These are phyloP conservation scores for Eimeria sp. DNA, from an alignment of 169 alveolate genomes.

Conservation along the genomic window DNA sequence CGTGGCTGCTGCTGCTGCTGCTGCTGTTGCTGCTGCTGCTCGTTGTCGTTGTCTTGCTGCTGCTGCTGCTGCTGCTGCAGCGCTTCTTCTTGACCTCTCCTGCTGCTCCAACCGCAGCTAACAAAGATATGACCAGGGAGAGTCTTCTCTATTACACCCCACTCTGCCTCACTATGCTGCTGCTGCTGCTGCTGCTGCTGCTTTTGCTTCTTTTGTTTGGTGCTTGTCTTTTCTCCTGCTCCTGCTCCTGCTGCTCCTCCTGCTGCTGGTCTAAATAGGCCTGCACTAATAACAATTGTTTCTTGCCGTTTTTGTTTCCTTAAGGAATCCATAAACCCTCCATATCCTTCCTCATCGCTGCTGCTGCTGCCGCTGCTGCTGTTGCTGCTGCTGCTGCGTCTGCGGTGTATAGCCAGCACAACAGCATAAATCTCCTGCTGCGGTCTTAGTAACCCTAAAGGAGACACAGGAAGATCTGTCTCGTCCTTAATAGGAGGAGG, in stretches of 20 bases:
- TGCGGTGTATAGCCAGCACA: background rate
- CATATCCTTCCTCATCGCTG: background rate
- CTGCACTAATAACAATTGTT: background rate
- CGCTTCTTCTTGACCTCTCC: constrained; percentile 10
- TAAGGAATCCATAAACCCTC: background rate
- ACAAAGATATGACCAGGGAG: constrained; percentile 27
- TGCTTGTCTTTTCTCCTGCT: background rate
- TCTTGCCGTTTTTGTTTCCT: background rate
- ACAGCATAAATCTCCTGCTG: background rate
- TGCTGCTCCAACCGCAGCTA: constrained; percentile 48
- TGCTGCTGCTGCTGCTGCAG: constrained; percentile 8
- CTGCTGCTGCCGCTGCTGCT: constrained; percentile 21
- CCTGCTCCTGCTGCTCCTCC: constrained; percentile 28
- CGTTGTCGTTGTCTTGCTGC: background rate
- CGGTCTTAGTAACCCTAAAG: background rate
- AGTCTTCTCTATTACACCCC: constrained; percentile 19
- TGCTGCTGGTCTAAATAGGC: constrained; percentile 10
- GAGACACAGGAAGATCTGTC: constrained; percentile 4
- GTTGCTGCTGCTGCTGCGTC: constrained; percentile 27
- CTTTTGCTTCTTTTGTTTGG: background rate
- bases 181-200: constrained; percentile 49
- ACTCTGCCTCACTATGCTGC: constrained; percentile 22
- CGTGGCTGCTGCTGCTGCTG: constrained; percentile 46
- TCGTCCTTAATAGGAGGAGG: background rate
- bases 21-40: constrained; percentile 28